Base-by-base conservation (phyloP, 805 yeast species). In the Maudiozyma serrabonitensis region DNA sequence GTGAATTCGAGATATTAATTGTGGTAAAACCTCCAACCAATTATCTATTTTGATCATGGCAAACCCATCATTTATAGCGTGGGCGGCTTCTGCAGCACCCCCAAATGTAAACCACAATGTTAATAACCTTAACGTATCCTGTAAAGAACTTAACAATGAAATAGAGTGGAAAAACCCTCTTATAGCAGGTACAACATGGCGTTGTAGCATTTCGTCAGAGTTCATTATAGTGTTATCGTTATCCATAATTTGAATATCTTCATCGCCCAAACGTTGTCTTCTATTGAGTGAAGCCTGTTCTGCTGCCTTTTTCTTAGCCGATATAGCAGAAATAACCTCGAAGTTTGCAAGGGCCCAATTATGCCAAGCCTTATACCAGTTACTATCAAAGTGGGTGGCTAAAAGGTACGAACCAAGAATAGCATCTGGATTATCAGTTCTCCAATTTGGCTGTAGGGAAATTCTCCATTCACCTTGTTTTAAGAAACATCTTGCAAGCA, bases 401-500 rank as follows among this genome's bases (percentile, higher is more conserved):
- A 90, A 72, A 47, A 90, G 71, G 63, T 87, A 91, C 0, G 96
- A 88, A n/a, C 96, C 96, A 51, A 91, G 69, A 55, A 91, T 88
- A 2, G 90, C 84, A 41, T 87, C 88, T 2, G 88, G 82, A 31
- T 75, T 78, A 54, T 82, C 84, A n/a, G 79, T 75, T 51, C 85
- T 76, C 97, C 97, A 90, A 54, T 78, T 79, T 45, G 72, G 76
- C 50, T 83, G 82, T 56, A 89, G 67, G 0, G 84, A 82, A 51
- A 90, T 84, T 61, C 89, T 93, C 98, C 98, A 91, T 65, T 91
- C 96, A 58, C 98, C 98, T 68, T 91, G 97, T 59, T 91, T 91
- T 68, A 90, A 73, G 70, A 88, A 91, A 62, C 98, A 91, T 56
- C 98, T 76, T 0, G 97, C 97, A 41, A 91, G 70, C 21, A 91